A percentile compares a stretch with the other conserved stretches of the same genome.
phyloP scores from a whole-genome alignment of 176 grass and related monocot genomes.

The Bromus sterilis region DNA sequence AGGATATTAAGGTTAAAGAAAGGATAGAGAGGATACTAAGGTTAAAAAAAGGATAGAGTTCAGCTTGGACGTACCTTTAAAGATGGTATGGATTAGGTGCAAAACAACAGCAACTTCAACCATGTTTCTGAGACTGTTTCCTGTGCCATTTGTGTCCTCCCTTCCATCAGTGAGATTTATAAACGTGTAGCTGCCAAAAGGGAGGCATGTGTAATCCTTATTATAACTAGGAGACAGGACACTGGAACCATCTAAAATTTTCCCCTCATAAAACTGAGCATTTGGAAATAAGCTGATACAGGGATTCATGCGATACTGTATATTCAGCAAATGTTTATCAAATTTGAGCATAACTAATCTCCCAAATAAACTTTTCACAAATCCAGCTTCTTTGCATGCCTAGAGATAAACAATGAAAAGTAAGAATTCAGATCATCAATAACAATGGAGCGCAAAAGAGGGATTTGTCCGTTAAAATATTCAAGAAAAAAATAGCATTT shows the following conservation, averaged over 20 bases:
- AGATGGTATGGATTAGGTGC: conserved; percentile 44
- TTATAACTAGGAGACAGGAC: conserved; percentile 41
- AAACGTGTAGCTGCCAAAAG: conserved; percentile 53
- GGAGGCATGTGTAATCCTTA: conserved; percentile 25
- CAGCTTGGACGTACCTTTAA: conserved; percentile 40
- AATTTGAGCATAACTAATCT: conserved; percentile 47
- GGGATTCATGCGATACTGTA: conserved; percentile 79
- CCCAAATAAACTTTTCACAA: conserved; percentile 61
- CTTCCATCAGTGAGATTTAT: conserved; percentile 55
- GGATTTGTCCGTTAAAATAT: too few relatives aligned
- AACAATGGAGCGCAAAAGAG: neutral
- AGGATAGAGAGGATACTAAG: neutral
- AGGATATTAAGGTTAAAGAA: too few relatives aligned
- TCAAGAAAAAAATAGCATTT: neutral
- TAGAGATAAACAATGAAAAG: conserved; percentile 10
- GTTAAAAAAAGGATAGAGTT: neutral
- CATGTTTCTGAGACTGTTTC: conserved; percentile 50
- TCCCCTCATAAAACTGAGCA: conserved; percentile 45
- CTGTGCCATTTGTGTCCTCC: conserved; percentile 51
- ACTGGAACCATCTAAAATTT: conserved; percentile 64
- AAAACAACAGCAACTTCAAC: conserved; percentile 67
- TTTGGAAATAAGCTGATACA: conserved; percentile 74
- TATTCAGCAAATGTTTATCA: conserved; percentile 60
- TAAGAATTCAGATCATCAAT: neutral
- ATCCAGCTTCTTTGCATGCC: conserved; percentile 61